Evolutionary conservation across 805 yeast species (phyloP).

Genomic region (Saturnispora bothae): DNA sequence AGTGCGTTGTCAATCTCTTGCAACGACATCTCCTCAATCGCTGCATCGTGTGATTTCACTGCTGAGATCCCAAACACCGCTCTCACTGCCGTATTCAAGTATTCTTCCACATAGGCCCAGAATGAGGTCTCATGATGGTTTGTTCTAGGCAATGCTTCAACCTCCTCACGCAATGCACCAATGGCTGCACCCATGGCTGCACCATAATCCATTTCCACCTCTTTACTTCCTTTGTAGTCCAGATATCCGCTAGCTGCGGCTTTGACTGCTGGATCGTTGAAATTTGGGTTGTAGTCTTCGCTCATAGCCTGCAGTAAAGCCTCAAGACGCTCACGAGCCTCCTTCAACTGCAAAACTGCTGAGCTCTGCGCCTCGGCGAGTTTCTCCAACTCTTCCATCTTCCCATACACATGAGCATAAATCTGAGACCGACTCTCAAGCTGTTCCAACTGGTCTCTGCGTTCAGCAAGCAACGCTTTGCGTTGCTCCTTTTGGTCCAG

Average conservation of each 20-base stretch:
- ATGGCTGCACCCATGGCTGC: no score
- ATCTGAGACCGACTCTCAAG: neutral
- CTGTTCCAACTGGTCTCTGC: neutral
- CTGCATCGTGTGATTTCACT: no score
- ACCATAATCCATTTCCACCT: no score
- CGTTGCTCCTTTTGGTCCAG: neutral
- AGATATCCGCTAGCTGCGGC: slow-evolving; percentile 49
- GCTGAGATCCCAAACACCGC: neutral
- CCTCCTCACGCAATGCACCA: no score
- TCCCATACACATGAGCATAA: neutral
- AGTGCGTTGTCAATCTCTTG: slow-evolving; percentile 6
- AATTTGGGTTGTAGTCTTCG: slow-evolving; percentile 63
- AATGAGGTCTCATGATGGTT: neutral
- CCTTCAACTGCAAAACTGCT: neutral
- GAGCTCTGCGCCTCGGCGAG: slow-evolving; percentile 9
- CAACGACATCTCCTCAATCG: neutral
- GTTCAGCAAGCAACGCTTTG: neutral
- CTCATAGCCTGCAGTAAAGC: slow-evolving; percentile 38
- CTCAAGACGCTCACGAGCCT: slow-evolving; percentile 27
- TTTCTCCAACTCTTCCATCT: neutral
- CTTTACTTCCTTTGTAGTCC: slow-evolving; percentile 26
- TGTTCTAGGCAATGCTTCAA: no score
- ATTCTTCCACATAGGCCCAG: neutral
- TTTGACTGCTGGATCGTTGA: slow-evolving; percentile 83
- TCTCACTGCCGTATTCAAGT: neutral